Percentiles rank a stretch among this genome's conserved stretches.
Conservation (phyloP, 805 yeast species). For the Monosporozyma aquatica region DNA sequence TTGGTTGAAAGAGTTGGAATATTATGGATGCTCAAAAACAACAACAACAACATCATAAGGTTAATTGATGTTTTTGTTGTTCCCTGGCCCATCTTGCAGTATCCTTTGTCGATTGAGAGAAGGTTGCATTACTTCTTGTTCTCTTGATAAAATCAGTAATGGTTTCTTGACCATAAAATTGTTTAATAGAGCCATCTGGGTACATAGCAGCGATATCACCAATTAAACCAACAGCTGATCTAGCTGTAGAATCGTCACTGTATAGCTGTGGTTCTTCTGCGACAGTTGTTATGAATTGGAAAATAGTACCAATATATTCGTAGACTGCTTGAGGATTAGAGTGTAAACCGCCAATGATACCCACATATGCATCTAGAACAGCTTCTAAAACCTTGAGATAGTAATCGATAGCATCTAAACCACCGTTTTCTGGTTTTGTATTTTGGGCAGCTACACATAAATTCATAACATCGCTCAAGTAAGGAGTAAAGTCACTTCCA, state of each 20-base stretch:
- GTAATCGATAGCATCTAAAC: conserved; percentile 72
- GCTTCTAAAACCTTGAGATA: conserved; percentile 67
- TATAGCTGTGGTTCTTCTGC: conserved; percentile 52
- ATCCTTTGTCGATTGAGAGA: conserved; percentile 61
- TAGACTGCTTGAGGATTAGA: conserved; percentile 55
- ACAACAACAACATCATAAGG: conserved; percentile 14
- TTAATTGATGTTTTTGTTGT: conserved; percentile 34
- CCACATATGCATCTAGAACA: conserved; percentile 92
- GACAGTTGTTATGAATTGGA: conserved; percentile 55
- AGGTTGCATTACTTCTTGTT: conserved; percentile 55
- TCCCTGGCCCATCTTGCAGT: conserved; percentile 98
- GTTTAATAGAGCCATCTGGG: conserved; percentile 65
- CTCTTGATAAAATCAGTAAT: conserved; percentile 65
- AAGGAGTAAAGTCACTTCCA: conserved; percentile 68
- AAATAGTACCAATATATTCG: conserved; percentile 60
- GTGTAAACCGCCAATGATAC: conserved; percentile 84
- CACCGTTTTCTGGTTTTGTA: conserved; percentile 53
- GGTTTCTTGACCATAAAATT: conserved; percentile 66
- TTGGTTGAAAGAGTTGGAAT: conserved; percentile 5
- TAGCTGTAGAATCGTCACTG: conserved; percentile 58
- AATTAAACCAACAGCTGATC: conserved; percentile 80
- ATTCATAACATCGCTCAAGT: conserved; percentile 68
- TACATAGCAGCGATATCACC: conserved; percentile 90
- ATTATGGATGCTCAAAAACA: conserved; percentile 15
- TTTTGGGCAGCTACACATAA: conserved; percentile 61